Evolutionary conservation across 495 filamentous ascomycete genomes (phyloP), one percentile per base, ranked within the genome.

Genomic region (Massariosphaeria phaeospora): DNA sequence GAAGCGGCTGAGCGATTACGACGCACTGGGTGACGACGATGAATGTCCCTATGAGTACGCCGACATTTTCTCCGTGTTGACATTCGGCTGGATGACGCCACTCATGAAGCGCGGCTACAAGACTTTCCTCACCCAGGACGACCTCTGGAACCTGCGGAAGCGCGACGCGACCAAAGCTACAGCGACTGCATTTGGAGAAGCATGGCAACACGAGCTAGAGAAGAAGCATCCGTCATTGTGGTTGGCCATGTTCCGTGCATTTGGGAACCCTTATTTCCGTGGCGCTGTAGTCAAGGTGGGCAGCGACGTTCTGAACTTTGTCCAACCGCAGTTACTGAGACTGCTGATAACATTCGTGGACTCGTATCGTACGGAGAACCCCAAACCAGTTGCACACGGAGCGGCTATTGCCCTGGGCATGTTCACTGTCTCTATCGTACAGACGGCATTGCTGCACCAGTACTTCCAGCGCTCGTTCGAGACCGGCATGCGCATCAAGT

Each of bases 31-130:
- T n/a, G 88, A 93, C 48, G 83, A 88, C 50, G 88, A 90, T 52
- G 91, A 96, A 73, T 97, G 93, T 61, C 94, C 94, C 0, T 83
- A 85, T 29, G 91, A 97, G 73, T 94, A 95, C 72, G 90, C 94
- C 20, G 89, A 91, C 48, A 77, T 97, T 39, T 97, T 97, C 72
- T 96, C 91, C 9, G 81, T 87, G 33, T 79, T 99, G 26, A 95
- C 91, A 9, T 99, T 99, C 67, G 81, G 86, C 51, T 99, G 94
- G 94, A 96, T 99, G 89, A 99, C 94, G 0, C 89, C 91, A 13
- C 71, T 97, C 80, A 99, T 99, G 94, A 89, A 84, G 63, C 83
- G 84, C 71, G 94, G 94, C 15, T 96, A 99, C 70, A 86, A 84
- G 62, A 81, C 89, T 48, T 99, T 79, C 66, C 76, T 99, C 45